These are phyloP conservation scores for Pueraria montana DNA, from an alignment of 306 rosid genomes.

Conservation along the genomic window DNA sequence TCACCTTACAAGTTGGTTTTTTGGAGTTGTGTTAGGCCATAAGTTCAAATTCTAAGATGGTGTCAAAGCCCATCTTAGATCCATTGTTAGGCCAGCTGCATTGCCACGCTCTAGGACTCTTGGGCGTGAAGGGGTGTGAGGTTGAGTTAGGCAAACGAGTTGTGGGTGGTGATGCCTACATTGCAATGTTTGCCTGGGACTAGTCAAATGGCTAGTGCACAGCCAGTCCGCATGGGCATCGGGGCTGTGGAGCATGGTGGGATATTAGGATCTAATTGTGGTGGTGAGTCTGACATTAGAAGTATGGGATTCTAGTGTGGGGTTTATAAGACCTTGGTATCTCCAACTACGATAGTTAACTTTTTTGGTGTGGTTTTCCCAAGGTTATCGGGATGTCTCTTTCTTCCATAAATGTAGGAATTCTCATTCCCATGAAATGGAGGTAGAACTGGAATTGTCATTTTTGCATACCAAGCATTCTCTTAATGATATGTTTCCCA, in stretches of 20 bases:
- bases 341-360: not conserved
- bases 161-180: not conserved
- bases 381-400: not conserved
- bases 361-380: not conserved
- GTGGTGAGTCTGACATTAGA: too few relatives aligned
- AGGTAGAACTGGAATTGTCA: not conserved
- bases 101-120: too few relatives aligned
- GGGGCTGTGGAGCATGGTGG: not conserved
- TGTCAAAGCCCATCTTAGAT: too few relatives aligned
- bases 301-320: too few relatives aligned
- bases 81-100: too few relatives aligned
- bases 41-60: not conserved
- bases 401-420: too few relatives aligned
- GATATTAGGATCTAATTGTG: not conserved
- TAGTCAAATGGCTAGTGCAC: not conserved
- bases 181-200: not conserved
- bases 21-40: not conserved
- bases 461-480: slow-evolving; percentile 9
- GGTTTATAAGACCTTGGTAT: too few relatives aligned
- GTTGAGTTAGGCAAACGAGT: too few relatives aligned
- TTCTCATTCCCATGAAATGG: not conserved
- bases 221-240: not conserved
- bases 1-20: not conserved
- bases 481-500: slow-evolving; percentile 8
- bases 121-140: too few relatives aligned